Base-by-base conservation (phyloP, 495 filamentous ascomycete species). In the Aspergillus campestris region DNA sequence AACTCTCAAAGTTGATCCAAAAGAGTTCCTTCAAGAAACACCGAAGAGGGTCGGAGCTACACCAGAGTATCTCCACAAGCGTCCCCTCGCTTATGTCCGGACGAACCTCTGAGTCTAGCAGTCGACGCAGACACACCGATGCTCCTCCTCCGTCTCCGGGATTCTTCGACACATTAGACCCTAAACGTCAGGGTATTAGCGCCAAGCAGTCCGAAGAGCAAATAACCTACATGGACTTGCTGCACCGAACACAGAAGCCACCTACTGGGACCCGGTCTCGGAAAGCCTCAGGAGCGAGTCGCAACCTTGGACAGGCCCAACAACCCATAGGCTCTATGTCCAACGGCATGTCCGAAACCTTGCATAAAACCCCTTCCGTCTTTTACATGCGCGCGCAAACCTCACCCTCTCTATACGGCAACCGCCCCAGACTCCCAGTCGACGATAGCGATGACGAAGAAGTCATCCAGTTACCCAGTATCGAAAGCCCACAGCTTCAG, bases 81-180 rank as follows among this genome's bases (percentile, higher is more conserved):
- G 52, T 61, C 8, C 55, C 58, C 1, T 53, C 58, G 15, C 61
- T 51, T 28, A 47, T 59, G 34, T 45, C 59, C 31, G 56, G 55
- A 24, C 53, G 44, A 13, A 40, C 48, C 31, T 53, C 54, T 9
- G 36, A 49, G 14, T 51, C 50, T 6, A 40, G 57, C 24, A 40
- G 47, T 29, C 60, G 61, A 38, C 63, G 68, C 38, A 53, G 69
- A 45, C 69, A 72, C 47, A 70, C 69, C 2, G 67, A 72, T 38
- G 69, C 66, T 18, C 62, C 62, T 14, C 48, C 55, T 1, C 65
- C 69, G 8, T 63, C 64, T 6, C 58, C 64, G 7, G 53, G 52
- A 5, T 54, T 71, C 34, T 44, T 71, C 27, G 60, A 64, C 9
- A 47, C 54, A 18, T 33, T 56, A 11, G 40, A 48, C 3, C 38